A percentile compares a stretch with the other conserved stretches of the same genome.
Evolutionary conservation across 2,329 filamentous ascomycete species (phyloP).

Genomic region (Pyricularia grisea): DNA sequence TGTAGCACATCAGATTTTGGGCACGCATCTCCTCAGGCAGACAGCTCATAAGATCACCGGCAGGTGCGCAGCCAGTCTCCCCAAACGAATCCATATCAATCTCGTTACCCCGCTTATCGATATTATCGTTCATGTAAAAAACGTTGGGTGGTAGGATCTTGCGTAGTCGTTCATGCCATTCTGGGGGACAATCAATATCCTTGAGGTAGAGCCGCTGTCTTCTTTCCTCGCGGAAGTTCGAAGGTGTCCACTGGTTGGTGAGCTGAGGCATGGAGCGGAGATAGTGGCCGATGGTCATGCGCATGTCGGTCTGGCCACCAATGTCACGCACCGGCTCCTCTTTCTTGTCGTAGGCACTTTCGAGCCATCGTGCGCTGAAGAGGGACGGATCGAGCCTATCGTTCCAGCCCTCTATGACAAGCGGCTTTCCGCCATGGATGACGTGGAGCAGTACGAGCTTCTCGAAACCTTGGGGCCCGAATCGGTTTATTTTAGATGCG

Average conservation of each 20-base stretch:
- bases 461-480: constrained; percentile 74
- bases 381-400: constrained; percentile 63
- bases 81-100: constrained; percentile 30
- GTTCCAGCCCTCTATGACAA: constrained; percentile 88
- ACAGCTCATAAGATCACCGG: constrained; percentile 92
- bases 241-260: constrained; percentile 68
- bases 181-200: constrained; percentile 86
- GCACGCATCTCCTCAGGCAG: constrained; percentile 81
- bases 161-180: constrained; percentile 75
- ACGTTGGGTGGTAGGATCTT: constrained; percentile 71
- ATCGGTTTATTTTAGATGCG: constrained; percentile 64
- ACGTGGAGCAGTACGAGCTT: constrained; percentile 78
- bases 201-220: constrained; percentile 89
- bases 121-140: constrained; percentile 83
- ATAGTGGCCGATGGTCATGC: constrained; percentile 85
- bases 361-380: constrained; percentile 75
- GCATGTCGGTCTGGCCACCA: constrained; percentile 60
- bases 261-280: constrained; percentile 77
- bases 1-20: constrained; percentile 96
- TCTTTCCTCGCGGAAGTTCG: constrained; percentile 68
- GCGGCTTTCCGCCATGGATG: constrained; percentile 72
- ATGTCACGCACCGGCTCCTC: constrained; percentile 81
- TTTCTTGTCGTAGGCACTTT: constrained; percentile 69
- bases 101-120: constrained; percentile 32
- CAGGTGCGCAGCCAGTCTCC: constrained; percentile 51